Evolutionary conservation across 2,329 filamentous ascomycete genomes (phyloP).

Genomic region (Niveomyces coronatus): DNA sequence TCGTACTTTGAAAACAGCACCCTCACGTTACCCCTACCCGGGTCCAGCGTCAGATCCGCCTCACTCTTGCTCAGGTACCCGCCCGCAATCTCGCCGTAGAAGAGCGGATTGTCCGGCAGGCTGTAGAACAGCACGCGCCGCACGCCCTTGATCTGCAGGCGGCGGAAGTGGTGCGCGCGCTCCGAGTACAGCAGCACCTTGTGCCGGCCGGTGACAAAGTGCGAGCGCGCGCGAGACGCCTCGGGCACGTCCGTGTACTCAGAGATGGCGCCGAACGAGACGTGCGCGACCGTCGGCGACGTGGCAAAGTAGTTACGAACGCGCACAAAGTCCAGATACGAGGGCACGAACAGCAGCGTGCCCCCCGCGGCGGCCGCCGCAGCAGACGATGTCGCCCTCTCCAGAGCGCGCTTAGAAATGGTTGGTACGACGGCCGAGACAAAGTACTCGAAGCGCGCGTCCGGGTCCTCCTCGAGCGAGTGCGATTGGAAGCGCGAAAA

Average conservation of each 20-base stretch:
- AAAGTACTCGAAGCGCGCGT: slow-evolving; percentile 87
- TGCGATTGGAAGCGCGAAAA: slow-evolving; percentile 76
- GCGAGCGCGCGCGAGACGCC: slow-evolving; percentile 71
- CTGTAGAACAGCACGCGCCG: slow-evolving; percentile 81
- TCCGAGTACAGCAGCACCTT: slow-evolving; percentile 84
- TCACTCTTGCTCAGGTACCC: slow-evolving; percentile 53
- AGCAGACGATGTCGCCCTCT: too few relatives aligned
- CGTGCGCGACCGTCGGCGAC: slow-evolving; percentile 40
- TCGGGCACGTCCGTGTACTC: slow-evolving; percentile 78
- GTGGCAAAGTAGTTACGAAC: slow-evolving; percentile 87
- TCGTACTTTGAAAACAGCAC: slow-evolving; percentile 83
- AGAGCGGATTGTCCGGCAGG: slow-evolving; percentile 76
- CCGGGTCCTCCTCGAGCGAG: slow-evolving; percentile 65
- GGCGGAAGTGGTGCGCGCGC: slow-evolving; percentile 89
- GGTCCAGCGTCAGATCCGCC: slow-evolving; percentile 43
- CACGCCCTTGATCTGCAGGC: slow-evolving; percentile 75
- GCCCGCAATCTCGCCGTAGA: slow-evolving; percentile 68
- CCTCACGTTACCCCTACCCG: slow-evolving; percentile 48
- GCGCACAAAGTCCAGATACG: slow-evolving; percentile 90
- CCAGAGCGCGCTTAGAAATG: slow-evolving; percentile 55
- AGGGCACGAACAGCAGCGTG: slow-evolving; percentile 80
- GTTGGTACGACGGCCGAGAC: slow-evolving; percentile 68
- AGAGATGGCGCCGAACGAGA: slow-evolving; percentile 64
- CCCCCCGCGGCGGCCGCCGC: slow-evolving; percentile 38
- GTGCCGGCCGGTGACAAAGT: slow-evolving; percentile 78